A percentile compares a stretch with the other conserved stretches of the same genome.
phyloP scores from a whole-genome alignment of 768 basidiomycete species.

The Albatrellus ellisii region DNA sequence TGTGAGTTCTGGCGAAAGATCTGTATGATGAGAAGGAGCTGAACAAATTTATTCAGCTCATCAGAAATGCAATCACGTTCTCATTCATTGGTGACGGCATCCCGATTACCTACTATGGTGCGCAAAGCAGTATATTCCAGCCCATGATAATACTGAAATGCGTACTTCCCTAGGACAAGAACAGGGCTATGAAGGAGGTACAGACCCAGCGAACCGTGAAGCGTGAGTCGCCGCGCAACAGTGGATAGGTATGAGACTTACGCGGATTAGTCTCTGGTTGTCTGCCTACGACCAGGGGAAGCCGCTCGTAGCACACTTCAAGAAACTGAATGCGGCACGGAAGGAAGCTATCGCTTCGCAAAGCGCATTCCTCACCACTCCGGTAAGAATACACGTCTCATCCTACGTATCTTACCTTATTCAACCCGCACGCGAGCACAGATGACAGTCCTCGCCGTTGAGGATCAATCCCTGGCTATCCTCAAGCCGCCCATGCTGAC shows the following conservation, averaged over 20 bases:
- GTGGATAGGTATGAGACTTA: neutral
- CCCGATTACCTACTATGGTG: conserved; percentile 38
- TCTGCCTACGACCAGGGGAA: conserved; percentile 38
- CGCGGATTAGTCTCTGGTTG: conserved; percentile 41
- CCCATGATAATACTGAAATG: neutral
- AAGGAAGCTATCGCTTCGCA: conserved; percentile 33
- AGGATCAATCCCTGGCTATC: conserved; percentile 29
- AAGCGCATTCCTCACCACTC: conserved; percentile 30
- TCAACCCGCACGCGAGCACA: conserved; percentile 13
- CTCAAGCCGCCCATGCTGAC: conserved; percentile 44
- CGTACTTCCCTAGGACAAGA: conserved; percentile 34
- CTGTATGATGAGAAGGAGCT: neutral
- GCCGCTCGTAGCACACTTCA: conserved; percentile 33
- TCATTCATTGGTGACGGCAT: conserved; percentile 37
- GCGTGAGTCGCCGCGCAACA: conserved; percentile 21
- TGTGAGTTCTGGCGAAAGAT: conserved; percentile 8
- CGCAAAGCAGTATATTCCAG: neutral
- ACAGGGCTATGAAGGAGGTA: conserved; percentile 33
- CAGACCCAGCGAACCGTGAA: conserved; percentile 36
- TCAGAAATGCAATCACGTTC: conserved; percentile 36
- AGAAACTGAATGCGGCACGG: conserved; percentile 37
- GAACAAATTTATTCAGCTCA: conserved; percentile 18
- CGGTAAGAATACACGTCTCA: conserved; percentile 21
- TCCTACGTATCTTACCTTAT: neutral
- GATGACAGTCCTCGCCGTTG: conserved; percentile 32